Percentiles rank a stretch among this genome's conserved stretches.
These are phyloP conservation scores for Bruguiera gymnorhiza DNA, from an alignment of 345 rosid genomes.

Conservation along the genomic window DNA sequence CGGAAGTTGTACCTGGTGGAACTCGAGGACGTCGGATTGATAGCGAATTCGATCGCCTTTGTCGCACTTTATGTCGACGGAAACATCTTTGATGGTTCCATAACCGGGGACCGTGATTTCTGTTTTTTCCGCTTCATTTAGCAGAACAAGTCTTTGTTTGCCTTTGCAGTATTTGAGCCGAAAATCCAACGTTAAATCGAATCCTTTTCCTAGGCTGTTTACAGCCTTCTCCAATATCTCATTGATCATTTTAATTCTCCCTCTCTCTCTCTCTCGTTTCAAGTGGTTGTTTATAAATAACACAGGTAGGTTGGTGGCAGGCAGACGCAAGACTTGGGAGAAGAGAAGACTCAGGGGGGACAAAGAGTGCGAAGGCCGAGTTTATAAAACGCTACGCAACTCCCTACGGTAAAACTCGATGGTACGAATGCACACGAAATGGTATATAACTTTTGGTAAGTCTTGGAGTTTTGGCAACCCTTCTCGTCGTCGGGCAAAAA, in stretches of 20 bases:
- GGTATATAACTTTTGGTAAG: background rate
- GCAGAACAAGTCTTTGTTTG: slow-evolving; percentile 49
- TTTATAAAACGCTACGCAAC: background rate
- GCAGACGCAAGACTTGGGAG: background rate
- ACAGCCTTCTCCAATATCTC: slow-evolving; percentile 49
- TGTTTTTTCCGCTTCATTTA: slow-evolving; percentile 47
- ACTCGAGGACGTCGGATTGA: slow-evolving; percentile 78
- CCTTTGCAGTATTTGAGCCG: slow-evolving; percentile 82
- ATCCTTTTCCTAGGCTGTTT: slow-evolving; percentile 75
- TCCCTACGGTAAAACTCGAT: background rate
- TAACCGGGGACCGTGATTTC: slow-evolving; percentile 62
- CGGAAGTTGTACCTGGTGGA: slow-evolving; percentile 50
- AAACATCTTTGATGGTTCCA: slow-evolving; percentile 48
- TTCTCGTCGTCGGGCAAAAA: no score
- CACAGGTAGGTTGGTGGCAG: background rate
- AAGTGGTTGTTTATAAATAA: background rate
- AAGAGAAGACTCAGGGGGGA: background rate
- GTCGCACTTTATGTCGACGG: slow-evolving; percentile 70
- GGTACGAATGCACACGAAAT: background rate
- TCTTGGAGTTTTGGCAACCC: background rate
- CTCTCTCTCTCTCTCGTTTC: background rate
- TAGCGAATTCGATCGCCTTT: slow-evolving; percentile 83
- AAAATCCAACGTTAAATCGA: slow-evolving; percentile 80
- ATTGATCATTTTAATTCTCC: slow-evolving; percentile 19
- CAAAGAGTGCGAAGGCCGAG: background rate